Percentiles rank a stretch among this genome's conserved stretches.
Conservation (phyloP, 345 rosid genomes). For the Salix caprea region DNA sequence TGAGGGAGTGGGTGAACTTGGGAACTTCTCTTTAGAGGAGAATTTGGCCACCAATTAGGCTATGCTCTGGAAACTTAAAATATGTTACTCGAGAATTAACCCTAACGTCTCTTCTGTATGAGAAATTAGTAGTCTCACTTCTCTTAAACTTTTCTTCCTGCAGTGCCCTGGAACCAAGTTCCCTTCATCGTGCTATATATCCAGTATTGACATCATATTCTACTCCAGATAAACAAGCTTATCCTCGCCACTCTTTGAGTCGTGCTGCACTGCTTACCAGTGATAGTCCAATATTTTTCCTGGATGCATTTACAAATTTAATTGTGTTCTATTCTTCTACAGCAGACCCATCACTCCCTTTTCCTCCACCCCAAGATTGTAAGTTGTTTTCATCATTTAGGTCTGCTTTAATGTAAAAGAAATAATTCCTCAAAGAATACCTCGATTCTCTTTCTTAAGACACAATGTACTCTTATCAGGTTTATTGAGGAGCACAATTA, state of each 20-base stretch:
- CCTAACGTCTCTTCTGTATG: neutral
- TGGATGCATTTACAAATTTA: conserved; percentile 83
- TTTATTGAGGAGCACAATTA: conserved; percentile 66
- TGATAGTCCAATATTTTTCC: conserved; percentile 93
- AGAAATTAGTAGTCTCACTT: neutral
- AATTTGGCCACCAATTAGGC: neutral
- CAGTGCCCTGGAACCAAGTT: conserved; percentile 85
- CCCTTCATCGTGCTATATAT: conserved; percentile 84
- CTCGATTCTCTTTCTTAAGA: neutral
- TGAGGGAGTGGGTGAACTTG: neutral
- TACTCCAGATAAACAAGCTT: conserved; percentile 78
- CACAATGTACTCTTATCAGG: conserved; percentile 35
- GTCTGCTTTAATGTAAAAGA: neutral
- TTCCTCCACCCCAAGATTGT: conserved; percentile 96
- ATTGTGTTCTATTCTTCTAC: conserved; percentile 89
- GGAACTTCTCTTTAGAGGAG: neutral
- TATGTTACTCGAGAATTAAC: neutral
- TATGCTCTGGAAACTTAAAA: neutral
- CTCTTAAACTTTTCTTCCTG: conserved; percentile 16
- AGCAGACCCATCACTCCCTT: conserved; percentile 78
- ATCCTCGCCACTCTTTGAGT: conserved; percentile 89
- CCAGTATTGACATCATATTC: conserved; percentile 73
- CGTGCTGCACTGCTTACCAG: conserved; percentile 87
- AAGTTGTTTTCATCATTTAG: conserved; percentile 28
- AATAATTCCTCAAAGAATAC: neutral